Percentiles rank a stretch among this genome's conserved stretches.
phyloP scores from a whole-genome alignment of 768 basidiomycete genomes.

The Podaxis sp. region DNA sequence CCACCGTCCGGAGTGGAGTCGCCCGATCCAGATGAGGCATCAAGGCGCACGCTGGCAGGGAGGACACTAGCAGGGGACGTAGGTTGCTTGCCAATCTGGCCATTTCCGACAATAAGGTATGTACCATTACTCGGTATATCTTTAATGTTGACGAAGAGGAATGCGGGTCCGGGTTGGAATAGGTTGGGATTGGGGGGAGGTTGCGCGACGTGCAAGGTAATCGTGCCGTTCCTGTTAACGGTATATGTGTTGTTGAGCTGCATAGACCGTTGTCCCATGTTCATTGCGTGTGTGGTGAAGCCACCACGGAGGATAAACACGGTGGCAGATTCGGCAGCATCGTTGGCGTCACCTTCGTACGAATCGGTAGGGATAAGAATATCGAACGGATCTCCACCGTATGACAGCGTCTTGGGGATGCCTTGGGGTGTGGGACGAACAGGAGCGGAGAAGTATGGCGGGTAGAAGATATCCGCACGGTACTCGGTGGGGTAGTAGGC shows the following conservation, averaged over 20 bases:
- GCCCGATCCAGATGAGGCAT: neutral
- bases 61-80: constrained; percentile 34
- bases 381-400: constrained; percentile 79
- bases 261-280: constrained; percentile 76
- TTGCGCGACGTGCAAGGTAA: constrained; percentile 65
- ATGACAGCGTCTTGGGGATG: constrained; percentile 53
- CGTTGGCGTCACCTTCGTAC: constrained; percentile 46
- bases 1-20: neutral
- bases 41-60: constrained; percentile 22
- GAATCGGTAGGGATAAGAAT: constrained; percentile 54
- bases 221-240: constrained; percentile 51
- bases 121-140: constrained; percentile 73
- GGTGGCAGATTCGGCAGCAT: constrained; percentile 49
- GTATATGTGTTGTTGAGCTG: constrained; percentile 64
- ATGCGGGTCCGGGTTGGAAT: constrained; percentile 64
- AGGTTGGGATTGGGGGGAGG: constrained; percentile 75
- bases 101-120: constrained; percentile 75
- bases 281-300: constrained; percentile 78
- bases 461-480: constrained; percentile 18
- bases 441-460: constrained; percentile 50
- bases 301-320: constrained; percentile 63
- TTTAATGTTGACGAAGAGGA: constrained; percentile 75
- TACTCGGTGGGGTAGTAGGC: constrained; percentile 64
- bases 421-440: constrained; percentile 59
- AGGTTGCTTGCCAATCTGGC: constrained; percentile 59